phyloP scores from a whole-genome alignment of 192 early-diverging fungal genomes.

The Backusella mclennaniae region DNA sequence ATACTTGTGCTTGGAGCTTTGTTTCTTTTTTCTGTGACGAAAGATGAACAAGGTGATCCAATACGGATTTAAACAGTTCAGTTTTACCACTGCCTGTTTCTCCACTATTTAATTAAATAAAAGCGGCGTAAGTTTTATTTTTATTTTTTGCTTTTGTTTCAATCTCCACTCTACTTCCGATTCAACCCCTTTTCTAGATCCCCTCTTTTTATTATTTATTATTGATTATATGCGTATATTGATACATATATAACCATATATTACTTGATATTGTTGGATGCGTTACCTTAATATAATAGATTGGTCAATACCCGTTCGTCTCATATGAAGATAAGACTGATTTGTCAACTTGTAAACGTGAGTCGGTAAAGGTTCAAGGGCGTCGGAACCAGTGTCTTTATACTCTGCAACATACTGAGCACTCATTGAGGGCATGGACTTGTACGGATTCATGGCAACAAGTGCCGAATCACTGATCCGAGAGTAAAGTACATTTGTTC shows the following conservation, averaged over 20 bases:
- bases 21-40: constrained; percentile 72
- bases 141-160: neutral
- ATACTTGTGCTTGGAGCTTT: constrained; percentile 65
- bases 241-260: constrained; percentile 10
- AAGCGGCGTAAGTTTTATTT: constrained; percentile 4
- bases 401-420: constrained; percentile 72
- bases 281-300: constrained; percentile 34
- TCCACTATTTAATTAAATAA: constrained; percentile 57
- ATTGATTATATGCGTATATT: neutral
- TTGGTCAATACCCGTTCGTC: constrained; percentile 67
- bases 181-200: neutral
- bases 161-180: neutral
- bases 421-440: constrained; percentile 51
- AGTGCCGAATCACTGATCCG: constrained; percentile 58
- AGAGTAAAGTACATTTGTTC: constrained; percentile 50
- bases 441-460: constrained; percentile 60
- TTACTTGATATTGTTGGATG: neutral
- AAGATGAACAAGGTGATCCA: constrained; percentile 68
- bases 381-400: constrained; percentile 50
- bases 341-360: constrained; percentile 77
- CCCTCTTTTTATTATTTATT: neutral
- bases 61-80: constrained; percentile 62
- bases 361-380: constrained; percentile 51
- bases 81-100: constrained; percentile 89
- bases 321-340: constrained; percentile 79